Conservation (phyloP, 2,329 filamentous ascomycete species). For the Exophiala aquamarina region DNA sequence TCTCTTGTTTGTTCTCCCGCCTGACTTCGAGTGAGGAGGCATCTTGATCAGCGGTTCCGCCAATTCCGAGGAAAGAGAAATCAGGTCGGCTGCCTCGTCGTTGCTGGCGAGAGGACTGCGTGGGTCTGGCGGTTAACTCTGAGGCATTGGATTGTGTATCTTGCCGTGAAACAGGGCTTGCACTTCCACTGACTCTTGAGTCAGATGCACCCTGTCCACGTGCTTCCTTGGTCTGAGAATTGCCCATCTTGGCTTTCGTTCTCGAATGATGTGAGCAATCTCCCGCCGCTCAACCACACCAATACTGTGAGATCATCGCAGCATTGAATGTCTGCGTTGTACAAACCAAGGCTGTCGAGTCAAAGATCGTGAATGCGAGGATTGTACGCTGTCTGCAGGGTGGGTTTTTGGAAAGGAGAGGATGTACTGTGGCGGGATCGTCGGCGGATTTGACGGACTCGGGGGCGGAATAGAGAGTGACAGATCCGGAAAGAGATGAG, state of each 20-base stretch:
- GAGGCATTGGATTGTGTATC: conserved; percentile 17
- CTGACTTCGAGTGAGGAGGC: conserved; percentile 57
- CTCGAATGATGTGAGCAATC: conserved; percentile 14
- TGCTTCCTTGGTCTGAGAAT: conserved; percentile 48
- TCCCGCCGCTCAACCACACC: conserved; percentile 17
- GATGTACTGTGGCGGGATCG: no score
- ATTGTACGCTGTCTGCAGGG: no score
- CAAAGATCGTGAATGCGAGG: no score
- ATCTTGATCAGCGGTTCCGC: conserved; percentile 50
- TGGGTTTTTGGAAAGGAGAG: no score
- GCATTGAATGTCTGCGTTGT: conserved; percentile 11
- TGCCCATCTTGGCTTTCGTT: conserved; percentile 40
- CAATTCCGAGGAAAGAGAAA: conserved; percentile 59
- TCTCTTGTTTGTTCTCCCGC: conserved; percentile 86
- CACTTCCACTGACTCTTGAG: conserved; percentile 19
- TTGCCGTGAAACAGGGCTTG: conserved; percentile 16
- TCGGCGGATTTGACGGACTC: no score
- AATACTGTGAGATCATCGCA: conserved; percentile 12
- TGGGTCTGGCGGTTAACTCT: conserved; percentile 15
- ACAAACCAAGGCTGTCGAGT: not conserved
- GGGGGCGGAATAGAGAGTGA: no score
- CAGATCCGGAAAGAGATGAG: no score
- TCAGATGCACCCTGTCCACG: conserved; percentile 30
- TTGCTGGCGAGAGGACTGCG: conserved; percentile 42
- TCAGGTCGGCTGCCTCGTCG: conserved; percentile 58